Evolutionary conservation across 225 moss, liverwort and hornwort species (phyloP).

Genomic region (Bryoerythrophyllum caledonicum): DNA sequence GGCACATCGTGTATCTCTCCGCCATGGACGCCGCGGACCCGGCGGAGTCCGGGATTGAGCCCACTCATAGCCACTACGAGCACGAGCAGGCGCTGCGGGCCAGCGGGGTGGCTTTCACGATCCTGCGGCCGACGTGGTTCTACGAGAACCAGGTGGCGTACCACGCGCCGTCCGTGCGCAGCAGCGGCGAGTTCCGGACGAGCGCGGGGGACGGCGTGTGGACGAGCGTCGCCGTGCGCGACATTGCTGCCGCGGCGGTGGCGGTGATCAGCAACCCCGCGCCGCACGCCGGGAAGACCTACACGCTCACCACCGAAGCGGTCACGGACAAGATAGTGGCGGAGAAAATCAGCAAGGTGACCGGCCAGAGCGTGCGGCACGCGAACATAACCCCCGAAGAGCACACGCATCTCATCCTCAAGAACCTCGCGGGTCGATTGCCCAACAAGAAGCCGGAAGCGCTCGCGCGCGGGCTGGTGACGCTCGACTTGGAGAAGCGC

Average conservation of each 20-base stretch:
- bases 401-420: neutral
- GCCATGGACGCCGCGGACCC: constrained; percentile 17
- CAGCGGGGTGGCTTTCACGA: constrained; percentile 25
- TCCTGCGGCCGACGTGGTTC: constrained; percentile 36
- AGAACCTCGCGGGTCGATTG: neutral
- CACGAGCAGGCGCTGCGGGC: constrained; percentile 25
- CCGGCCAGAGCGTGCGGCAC: constrained; percentile 24
- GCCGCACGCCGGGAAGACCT: constrained; percentile 20
- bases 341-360: constrained; percentile 27
- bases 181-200: constrained; percentile 22
- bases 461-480: neutral
- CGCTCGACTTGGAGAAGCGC: constrained; percentile 28
- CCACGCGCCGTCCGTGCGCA: constrained; percentile 7
- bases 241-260: constrained; percentile 31
- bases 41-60: neutral
- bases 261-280: constrained; percentile 20
- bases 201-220: constrained; percentile 40
- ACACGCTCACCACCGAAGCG: constrained; percentile 25
- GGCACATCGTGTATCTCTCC: constrained; percentile 38
- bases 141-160: constrained; percentile 19
- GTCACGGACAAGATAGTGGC: constrained; percentile 28
- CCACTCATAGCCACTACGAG: constrained; percentile 21
- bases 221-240: constrained; percentile 33
- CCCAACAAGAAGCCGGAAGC: neutral
- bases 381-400: constrained; percentile 39